These are phyloP conservation scores for Lactarius quietus DNA, from an alignment of 768 basidiomycete genomes.

Conservation along the genomic window DNA sequence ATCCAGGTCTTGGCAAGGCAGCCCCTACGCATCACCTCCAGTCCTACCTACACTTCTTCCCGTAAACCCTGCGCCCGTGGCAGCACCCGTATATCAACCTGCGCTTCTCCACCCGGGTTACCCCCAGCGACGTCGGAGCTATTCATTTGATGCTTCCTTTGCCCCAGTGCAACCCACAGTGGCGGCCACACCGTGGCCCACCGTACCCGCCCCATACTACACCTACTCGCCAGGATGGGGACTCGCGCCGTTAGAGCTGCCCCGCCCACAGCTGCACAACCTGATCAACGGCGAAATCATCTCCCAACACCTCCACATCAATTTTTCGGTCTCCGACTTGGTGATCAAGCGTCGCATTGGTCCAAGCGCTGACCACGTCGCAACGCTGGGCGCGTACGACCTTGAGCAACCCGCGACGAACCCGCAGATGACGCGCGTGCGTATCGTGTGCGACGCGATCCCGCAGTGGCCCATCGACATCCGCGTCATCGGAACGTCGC, in stretches of 20 bases:
- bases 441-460: slow-evolving; percentile 22
- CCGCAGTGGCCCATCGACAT: slow-evolving; percentile 27
- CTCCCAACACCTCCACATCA: slow-evolving; percentile 12
- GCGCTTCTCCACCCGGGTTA: slow-evolving; percentile 12
- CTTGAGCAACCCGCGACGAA: slow-evolving; percentile 26
- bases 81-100: slow-evolving; percentile 10
- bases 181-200: slow-evolving; percentile 5
- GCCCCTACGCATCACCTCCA: slow-evolving; percentile 16
- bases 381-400: slow-evolving; percentile 16
- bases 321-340: slow-evolving; percentile 16
- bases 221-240: slow-evolving; percentile 17
- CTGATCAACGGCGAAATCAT: slow-evolving; percentile 23
- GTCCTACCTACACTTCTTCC: slow-evolving; percentile 17
- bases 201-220: slow-evolving; percentile 16
- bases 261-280: slow-evolving; percentile 23
- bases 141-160: slow-evolving; percentile 22
- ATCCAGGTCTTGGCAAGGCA: slow-evolving; percentile 20
- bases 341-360: slow-evolving; percentile 13
- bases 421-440: slow-evolving; percentile 25
- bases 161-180: slow-evolving; percentile 3
- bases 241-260: slow-evolving; percentile 11
- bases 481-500: slow-evolving; percentile 21
- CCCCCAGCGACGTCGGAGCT: slow-evolving; percentile 15
- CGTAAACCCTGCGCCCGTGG: not conserved
- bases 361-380: not conserved